Evolutionary conservation across 2,329 filamentous ascomycete species (phyloP), one percentile per base, ranked within the genome.

Genomic region (Paraphaeosphaeria sporulosa): DNA sequence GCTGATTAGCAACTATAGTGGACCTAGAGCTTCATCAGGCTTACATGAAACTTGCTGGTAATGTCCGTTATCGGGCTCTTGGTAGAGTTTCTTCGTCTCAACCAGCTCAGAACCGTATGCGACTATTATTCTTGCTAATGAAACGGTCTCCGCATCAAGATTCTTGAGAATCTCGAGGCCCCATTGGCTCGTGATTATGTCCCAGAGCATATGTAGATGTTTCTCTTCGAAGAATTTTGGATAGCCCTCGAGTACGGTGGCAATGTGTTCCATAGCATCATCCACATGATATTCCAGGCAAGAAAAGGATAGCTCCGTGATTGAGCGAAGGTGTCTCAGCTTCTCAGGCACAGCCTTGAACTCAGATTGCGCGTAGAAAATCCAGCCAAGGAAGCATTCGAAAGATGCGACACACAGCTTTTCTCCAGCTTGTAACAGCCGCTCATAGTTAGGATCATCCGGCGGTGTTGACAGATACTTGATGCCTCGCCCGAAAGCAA

Each of bases 361-460:
- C 30, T 86, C 83, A 36, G 86, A 85, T 68, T 93, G 90, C 5
- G 88, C 89, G 70, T 93, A 93, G 66, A 87, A 83, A 34, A 93
- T 84, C 90, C 91, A 94, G 4, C 89, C 73, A 38, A 65, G 69
- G 63, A 78, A 80, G 64, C 70, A 72, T 44, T 70, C 70, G 30
- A 77, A 62, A 34, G 74, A 78, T 42, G 75, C 69, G 27, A 66
- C 55, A 51, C 74, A 76, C 0, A 78, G 67, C 54, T 71, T 72
- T 52, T 77, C 74, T 44, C 75, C 75, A 38, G 66, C 58, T 30
- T 73, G 67, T 38, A 69, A 51, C 3, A 62, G 64, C 6, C 69
- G 54, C 17, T 66, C 63, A 53, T 74, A 68, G 25, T 58, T 63
- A 4, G 69, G 62, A 19, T 73, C 68, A 38, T 69, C 63, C 17